phyloP scores from a whole-genome alignment of 1,284 basidiomycete genomes.

The Cutaneotrichosporon sp. region DNA sequence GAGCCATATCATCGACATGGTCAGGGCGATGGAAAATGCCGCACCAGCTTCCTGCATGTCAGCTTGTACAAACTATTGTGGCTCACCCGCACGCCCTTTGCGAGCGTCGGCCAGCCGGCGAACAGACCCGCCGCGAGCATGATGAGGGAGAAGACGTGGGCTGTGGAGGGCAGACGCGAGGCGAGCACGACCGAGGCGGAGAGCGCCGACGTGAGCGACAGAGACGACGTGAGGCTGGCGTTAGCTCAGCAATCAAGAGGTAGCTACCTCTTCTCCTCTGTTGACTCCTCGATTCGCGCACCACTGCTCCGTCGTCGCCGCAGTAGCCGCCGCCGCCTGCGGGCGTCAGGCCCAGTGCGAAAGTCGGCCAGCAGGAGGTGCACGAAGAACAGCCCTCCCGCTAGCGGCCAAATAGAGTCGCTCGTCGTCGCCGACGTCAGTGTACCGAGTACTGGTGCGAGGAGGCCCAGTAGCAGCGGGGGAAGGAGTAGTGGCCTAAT shows the following conservation, averaged over 20 bases:
- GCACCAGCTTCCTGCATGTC: conserved; percentile 31
- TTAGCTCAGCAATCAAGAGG: background rate
- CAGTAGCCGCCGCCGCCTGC: conserved; percentile 21
- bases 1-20: conserved; percentile 30
- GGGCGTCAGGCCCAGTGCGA: conserved; percentile 43
- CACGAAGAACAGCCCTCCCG: conserved; percentile 60
- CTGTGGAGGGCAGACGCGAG: conserved; percentile 74
- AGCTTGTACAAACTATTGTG: background rate
- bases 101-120: conserved; percentile 75
- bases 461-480: conserved; percentile 77
- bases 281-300: conserved; percentile 11
- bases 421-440: conserved; percentile 90
- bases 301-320: conserved; percentile 10
- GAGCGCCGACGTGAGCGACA: conserved; percentile 92
- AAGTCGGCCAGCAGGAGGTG: conserved; percentile 67
- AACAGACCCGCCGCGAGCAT: conserved; percentile 80
- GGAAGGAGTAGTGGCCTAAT: conserved; percentile 61
- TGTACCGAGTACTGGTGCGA: conserved; percentile 86
- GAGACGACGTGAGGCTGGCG: conserved; percentile 71
- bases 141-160: conserved; percentile 84
- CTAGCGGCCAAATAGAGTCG: conserved; percentile 93
- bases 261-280: conserved; percentile 32
- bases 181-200: conserved; percentile 91
- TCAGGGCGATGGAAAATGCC: conserved; percentile 31
- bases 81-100: conserved; percentile 69